These are phyloP conservation scores for Grigorovia humatica DNA, from an alignment of 805 yeast species.

Conservation along the genomic window DNA sequence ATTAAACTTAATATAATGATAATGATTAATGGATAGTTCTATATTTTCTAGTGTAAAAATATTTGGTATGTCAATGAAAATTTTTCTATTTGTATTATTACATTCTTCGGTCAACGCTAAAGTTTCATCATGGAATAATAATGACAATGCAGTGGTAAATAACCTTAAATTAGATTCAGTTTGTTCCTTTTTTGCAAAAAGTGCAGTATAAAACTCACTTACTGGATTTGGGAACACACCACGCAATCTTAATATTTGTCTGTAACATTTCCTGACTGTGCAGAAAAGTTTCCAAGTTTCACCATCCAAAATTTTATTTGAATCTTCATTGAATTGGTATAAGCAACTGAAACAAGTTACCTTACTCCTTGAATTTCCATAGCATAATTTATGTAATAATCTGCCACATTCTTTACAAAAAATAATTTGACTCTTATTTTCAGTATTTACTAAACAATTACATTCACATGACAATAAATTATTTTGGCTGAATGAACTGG, in stretches of 20 bases:
- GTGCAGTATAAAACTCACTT: slow-evolving; percentile 8
- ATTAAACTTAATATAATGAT: slow-evolving; percentile 13
- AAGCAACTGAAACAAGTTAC: slow-evolving; percentile 24
- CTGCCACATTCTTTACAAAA: slow-evolving; percentile 19
- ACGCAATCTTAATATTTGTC: slow-evolving; percentile 15
- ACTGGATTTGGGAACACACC: slow-evolving; percentile 13
- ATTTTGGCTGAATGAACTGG: no score
- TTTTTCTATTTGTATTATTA: slow-evolving; percentile 2
- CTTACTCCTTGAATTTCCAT: slow-evolving; percentile 19
- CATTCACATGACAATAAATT: slow-evolving; percentile 25
- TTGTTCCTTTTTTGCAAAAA: slow-evolving; percentile 8
- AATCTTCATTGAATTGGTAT: slow-evolving; percentile 2
- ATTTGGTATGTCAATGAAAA: slow-evolving; percentile 17
- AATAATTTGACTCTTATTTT: slow-evolving; percentile 17
- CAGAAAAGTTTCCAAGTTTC: background rate
- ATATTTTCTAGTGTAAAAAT: slow-evolving; percentile 9
- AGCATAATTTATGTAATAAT: slow-evolving; percentile 29
- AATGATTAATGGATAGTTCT: slow-evolving; percentile 4
- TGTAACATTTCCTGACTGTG: slow-evolving; percentile 29
- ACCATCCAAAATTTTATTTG: background rate
- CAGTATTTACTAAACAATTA: background rate
- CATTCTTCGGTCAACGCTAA: background rate
- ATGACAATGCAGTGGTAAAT: slow-evolving; percentile 10
- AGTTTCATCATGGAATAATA: slow-evolving; percentile 11
- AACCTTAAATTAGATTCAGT: slow-evolving; percentile 9